Evolutionary conservation across 2,329 filamentous ascomycete genomes (phyloP), one percentile per base, ranked within the genome.

Genomic region (Pleoardoris graminearum): DNA sequence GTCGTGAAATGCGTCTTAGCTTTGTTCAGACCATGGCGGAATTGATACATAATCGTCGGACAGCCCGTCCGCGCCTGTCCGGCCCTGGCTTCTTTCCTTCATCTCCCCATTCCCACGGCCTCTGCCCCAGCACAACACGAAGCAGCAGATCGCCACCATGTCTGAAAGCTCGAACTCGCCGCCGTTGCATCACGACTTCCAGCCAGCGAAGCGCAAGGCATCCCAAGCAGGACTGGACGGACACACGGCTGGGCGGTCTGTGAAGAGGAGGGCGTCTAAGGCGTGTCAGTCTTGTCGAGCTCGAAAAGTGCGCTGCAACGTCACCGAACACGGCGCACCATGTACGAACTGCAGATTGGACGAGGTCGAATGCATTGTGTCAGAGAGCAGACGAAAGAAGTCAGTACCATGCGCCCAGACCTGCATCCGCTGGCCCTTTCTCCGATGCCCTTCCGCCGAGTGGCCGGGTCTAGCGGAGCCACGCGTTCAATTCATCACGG

Each of bases 281-380:
- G 92, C 92, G 16, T 97, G 92, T 72, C 90, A 91, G 57, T 91
- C 88, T 64, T 96, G 92, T 75, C 84, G 92, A 65, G 86, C 89
- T 51, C 86, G 92, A 69, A 97, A 97, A 73, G 92, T 97, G 36
- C 85, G 92, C 51, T 97, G 92, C 78, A 92, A 97, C 77, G 91
- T 96, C 51, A 91, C 94, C 53, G 91, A 96, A 73, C 84, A 85
- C 72, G 88, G 88, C 43, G 87, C 87, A 37, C 91, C 91, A 1
- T 96, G 91, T 73, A 91, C 89, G 50, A 96, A 96, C 74, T 95
- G 91, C 76, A 82, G 89, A 58, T 84, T 89, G 77, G 88, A 91
- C 72, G 86, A 89, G 69, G 87, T 91, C 53, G 86, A 90, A 70
- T 91, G 88, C 75, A 79, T 81, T 53, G 78, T 81, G 17, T 80